Evolutionary conservation across 768 basidiomycete genomes (phyloP).

Genomic region (Clitopilus passeckerianus): DNA sequence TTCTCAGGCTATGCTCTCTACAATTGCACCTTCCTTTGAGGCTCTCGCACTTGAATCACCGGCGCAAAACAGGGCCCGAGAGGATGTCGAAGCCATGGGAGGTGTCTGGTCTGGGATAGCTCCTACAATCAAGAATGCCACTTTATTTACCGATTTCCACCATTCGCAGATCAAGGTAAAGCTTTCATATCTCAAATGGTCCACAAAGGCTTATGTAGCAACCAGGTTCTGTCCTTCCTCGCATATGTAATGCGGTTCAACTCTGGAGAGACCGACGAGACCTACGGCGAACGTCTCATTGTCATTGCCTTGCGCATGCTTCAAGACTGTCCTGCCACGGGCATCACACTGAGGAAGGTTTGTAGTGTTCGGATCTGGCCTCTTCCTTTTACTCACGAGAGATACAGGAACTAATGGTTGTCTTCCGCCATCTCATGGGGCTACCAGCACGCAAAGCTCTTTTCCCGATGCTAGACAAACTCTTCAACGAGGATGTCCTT

Average conservation of each 20-base stretch:
- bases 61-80: conserved; percentile 73
- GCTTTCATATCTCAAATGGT: neutral
- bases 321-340: conserved; percentile 89
- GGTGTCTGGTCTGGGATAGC: conserved; percentile 82
- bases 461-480: conserved; percentile 78
- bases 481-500: conserved; percentile 87
- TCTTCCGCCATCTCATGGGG: conserved; percentile 83
- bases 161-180: conserved; percentile 86
- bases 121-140: conserved; percentile 63
- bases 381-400: conserved; percentile 8
- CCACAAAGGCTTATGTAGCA: neutral
- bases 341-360: conserved; percentile 79
- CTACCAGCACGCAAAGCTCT: conserved; percentile 76
- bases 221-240: conserved; percentile 84
- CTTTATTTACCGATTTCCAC: conserved; percentile 78
- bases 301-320: conserved; percentile 79
- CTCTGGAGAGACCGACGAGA: conserved; percentile 52
- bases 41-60: conserved; percentile 76
- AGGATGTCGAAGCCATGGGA: conserved; percentile 78
- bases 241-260: conserved; percentile 76
- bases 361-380: conserved; percentile 5
- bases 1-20: conserved; percentile 59
- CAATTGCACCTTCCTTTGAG: conserved; percentile 75
- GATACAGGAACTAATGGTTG: conserved; percentile 82
- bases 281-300: conserved; percentile 78